phyloP scores from a whole-genome alignment of 768 basidiomycete genomes.

The Butyriboletus loyo region DNA sequence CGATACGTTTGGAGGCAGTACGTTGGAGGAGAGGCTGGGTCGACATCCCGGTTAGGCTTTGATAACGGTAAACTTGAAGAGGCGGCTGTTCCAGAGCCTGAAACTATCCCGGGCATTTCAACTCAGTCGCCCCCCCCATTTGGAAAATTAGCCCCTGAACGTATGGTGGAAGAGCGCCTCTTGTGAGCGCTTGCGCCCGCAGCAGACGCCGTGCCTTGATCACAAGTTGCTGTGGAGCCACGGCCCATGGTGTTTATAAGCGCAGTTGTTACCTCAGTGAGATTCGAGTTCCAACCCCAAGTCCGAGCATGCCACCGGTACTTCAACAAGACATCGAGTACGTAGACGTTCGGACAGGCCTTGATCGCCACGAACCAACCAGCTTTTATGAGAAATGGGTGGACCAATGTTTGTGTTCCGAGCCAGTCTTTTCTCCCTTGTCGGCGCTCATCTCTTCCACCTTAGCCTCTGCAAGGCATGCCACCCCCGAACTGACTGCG shows the following conservation, averaged over 20 bases:
- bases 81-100: background rate
- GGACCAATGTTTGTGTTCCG: constrained; percentile 41
- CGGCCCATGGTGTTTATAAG: background rate
- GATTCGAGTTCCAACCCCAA: background rate
- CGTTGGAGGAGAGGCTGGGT: constrained; percentile 97
- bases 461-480: constrained; percentile 52
- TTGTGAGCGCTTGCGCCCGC: background rate
- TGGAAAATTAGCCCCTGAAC: constrained; percentile 21
- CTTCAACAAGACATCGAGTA: constrained; percentile 24
- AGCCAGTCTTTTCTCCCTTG: background rate
- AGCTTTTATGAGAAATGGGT: constrained; percentile 52
- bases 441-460: constrained; percentile 3
- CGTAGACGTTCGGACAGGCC: constrained; percentile 17
- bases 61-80: background rate
- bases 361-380: constrained; percentile 16
- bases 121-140: background rate
- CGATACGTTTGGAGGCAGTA: constrained; percentile 90
- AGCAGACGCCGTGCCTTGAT: background rate
- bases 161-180: background rate
- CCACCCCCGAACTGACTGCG: constrained; percentile 45
- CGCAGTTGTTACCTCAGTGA: background rate
- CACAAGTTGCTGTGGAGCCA: constrained; percentile 5
- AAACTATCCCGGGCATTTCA: constrained; percentile 12
- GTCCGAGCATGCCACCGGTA: constrained; percentile 11
- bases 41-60: constrained; percentile 58